phyloP scores from a whole-genome alignment of 345 rosid genomes.

The Citrus reticulata region DNA sequence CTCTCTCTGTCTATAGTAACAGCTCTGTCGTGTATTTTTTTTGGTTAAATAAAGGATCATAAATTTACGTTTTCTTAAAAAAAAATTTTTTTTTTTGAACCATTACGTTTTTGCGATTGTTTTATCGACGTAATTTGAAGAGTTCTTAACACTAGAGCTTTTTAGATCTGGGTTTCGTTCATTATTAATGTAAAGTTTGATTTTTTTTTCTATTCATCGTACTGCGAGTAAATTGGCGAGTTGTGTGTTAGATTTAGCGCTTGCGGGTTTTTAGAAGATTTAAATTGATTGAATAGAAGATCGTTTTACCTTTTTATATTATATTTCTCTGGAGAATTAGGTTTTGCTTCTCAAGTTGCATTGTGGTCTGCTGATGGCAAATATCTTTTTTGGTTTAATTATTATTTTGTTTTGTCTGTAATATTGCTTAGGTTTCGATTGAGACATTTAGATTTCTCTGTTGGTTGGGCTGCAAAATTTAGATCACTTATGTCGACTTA shows the following conservation, averaged over 20 bases:
- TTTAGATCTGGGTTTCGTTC: background rate
- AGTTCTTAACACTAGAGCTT: background rate
- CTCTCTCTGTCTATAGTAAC: background rate
- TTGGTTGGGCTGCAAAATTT: slow-evolving; percentile 2
- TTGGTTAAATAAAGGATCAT: background rate
- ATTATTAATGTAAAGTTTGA: background rate
- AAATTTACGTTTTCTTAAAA: too few species aligned
- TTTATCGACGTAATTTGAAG: background rate
- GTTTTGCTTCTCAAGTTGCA: background rate
- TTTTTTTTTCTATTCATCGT: background rate
- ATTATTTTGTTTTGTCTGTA: background rate
- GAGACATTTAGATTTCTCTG: slow-evolving; percentile 3
- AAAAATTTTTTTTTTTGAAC: background rate
- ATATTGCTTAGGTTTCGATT: background rate
- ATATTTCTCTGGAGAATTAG: background rate
- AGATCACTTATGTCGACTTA: slow-evolving; percentile 55
- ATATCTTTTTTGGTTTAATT: background rate
- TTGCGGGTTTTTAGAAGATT: background rate
- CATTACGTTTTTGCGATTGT: background rate
- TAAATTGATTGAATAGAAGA: background rate
- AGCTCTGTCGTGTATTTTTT: background rate
- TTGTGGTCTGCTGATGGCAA: background rate
- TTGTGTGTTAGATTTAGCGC: background rate
- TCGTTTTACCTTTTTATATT: background rate
- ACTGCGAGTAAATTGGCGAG: background rate